Conservation (phyloP, 148 eudicot genomes). For the Diospyros kaki region DNA sequence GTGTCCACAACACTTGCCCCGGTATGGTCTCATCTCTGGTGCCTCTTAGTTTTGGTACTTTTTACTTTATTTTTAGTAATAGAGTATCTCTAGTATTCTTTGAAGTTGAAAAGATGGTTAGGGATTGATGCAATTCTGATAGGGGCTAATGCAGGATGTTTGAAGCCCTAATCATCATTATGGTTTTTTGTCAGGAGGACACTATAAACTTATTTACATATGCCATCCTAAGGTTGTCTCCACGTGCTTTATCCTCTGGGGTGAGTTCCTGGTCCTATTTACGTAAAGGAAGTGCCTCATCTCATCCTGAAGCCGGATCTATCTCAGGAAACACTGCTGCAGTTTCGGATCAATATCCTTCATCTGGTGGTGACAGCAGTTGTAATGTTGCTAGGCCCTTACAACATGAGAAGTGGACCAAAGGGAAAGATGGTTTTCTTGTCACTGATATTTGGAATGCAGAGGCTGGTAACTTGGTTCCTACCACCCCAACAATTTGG, state of each 20-base stretch:
- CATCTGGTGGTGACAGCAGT: slow-evolving; percentile 40
- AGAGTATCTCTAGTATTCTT: not conserved
- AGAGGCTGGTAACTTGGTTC: slow-evolving; percentile 36
- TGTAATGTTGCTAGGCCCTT: slow-evolving; percentile 62
- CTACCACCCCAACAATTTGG: slow-evolving; percentile 53
- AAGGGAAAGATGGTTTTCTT: slow-evolving; percentile 92
- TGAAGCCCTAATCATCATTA: not conserved
- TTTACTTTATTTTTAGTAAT: not conserved
- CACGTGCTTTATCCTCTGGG: slow-evolving; percentile 65
- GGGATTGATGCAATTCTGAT: not conserved
- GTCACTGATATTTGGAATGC: slow-evolving; percentile 54
- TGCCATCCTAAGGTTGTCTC: slow-evolving; percentile 75
- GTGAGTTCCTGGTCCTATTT: slow-evolving; percentile 77
- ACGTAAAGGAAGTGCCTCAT: slow-evolving; percentile 60
- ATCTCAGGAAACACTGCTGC: slow-evolving; percentile 33
- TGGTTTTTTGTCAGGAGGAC: slow-evolving; percentile 60
- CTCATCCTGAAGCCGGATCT: slow-evolving; percentile 41
- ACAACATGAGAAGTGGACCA: slow-evolving; percentile 74
- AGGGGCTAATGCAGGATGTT: not conserved
- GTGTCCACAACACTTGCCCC: slow-evolving; percentile 83
- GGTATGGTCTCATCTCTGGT: slow-evolving; percentile 48
- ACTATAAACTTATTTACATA: slow-evolving; percentile 76
- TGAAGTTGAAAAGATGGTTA: not conserved
- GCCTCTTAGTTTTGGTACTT: slow-evolving; percentile 1
- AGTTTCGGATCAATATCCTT: slow-evolving; percentile 42